phyloP scores from a whole-genome alignment of 2,329 filamentous ascomycete genomes.

The Salinomyces thailandicus region DNA sequence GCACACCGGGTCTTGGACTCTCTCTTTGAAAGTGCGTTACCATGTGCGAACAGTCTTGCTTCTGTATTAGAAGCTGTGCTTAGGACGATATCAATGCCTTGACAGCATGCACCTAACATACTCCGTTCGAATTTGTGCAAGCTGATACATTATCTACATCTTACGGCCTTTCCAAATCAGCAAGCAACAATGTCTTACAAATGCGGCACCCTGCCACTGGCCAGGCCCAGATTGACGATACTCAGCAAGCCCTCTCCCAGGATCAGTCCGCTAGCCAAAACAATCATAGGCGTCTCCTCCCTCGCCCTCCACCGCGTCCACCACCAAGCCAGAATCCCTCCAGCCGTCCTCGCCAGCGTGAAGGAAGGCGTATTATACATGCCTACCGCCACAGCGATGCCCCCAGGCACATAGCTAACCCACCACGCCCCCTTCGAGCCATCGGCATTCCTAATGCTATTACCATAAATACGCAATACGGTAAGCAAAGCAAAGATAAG shows the following conservation, averaged over 20 bases:
- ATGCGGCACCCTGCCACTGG: conserved; percentile 67
- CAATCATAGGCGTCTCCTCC: conserved; percentile 67
- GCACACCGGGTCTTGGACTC: no score
- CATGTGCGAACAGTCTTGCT: no score
- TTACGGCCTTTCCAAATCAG: no score
- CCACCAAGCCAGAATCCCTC: conserved; percentile 67
- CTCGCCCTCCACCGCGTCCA: conserved; percentile 51
- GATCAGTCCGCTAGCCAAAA: conserved; percentile 84
- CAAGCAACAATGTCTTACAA: no score
- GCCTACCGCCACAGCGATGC: conserved; percentile 90
- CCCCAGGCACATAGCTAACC: conserved; percentile 73
- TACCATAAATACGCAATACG: conserved; percentile 51
- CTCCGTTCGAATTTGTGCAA: no score
- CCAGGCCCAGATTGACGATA: conserved; percentile 77
- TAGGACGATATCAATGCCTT: no score
- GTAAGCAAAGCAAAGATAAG: conserved; percentile 64
- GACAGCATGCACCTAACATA: no score
- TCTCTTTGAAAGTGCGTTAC: no score
- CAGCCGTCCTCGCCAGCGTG: conserved; percentile 75
- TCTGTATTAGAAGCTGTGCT: no score
- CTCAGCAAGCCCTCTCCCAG: conserved; percentile 85
- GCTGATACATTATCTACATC: no score
- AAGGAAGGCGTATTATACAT: conserved; percentile 99
- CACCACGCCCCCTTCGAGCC: conserved; percentile 40
- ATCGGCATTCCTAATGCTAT: conserved; percentile 30